Percentiles rank a stretch among this genome's conserved stretches.
Evolutionary conservation across 352 stramenopile genomes (phyloP).

Genomic region (Globisporangium apiculatum): DNA sequence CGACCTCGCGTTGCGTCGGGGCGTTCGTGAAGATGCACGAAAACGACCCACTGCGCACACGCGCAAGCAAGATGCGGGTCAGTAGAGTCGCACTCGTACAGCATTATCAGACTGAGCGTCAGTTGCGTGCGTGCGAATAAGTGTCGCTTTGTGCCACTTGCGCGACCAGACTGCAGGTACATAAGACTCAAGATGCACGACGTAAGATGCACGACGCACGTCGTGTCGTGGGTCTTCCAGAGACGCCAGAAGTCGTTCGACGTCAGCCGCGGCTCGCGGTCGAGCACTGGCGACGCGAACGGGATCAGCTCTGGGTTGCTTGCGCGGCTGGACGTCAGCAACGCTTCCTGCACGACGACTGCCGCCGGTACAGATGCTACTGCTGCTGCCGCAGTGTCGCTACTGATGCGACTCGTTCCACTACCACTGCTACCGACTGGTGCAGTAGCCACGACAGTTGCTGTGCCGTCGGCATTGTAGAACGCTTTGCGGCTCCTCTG

Average conservation of each 20-base stretch:
- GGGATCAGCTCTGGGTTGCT: conserved; percentile 30
- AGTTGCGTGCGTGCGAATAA: not conserved
- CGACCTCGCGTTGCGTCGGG: conserved; percentile 32
- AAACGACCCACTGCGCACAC: conserved; percentile 45
- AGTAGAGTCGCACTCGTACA: no score
- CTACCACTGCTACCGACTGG: not conserved
- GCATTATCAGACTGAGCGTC: no score
- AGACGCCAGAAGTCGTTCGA: conserved; percentile 28
- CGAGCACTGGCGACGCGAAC: conserved; percentile 47
- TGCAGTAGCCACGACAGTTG: conserved; percentile 6
- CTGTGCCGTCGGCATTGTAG: conserved; percentile 34
- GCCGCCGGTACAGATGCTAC: not conserved
- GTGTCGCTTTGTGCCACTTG: not conserved
- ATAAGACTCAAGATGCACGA: not conserved
- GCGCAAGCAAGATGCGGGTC: no score
- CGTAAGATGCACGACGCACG: conserved; percentile 23
- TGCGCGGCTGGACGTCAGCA: conserved; percentile 14
- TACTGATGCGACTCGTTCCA: not conserved
- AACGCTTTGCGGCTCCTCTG: conserved; percentile 25
- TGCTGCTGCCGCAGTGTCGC: not conserved
- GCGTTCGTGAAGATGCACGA: conserved; percentile 62
- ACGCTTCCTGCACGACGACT: not conserved
- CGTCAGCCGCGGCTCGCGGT: conserved; percentile 15
- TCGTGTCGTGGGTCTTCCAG: conserved; percentile 62
- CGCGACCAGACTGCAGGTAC: not conserved